A percentile compares a stretch with the other conserved stretches of the same genome.
These are phyloP conservation scores for Fomitopsis schrenkii DNA, from an alignment of 1,284 basidiomycete genomes.

Conservation along the genomic window DNA sequence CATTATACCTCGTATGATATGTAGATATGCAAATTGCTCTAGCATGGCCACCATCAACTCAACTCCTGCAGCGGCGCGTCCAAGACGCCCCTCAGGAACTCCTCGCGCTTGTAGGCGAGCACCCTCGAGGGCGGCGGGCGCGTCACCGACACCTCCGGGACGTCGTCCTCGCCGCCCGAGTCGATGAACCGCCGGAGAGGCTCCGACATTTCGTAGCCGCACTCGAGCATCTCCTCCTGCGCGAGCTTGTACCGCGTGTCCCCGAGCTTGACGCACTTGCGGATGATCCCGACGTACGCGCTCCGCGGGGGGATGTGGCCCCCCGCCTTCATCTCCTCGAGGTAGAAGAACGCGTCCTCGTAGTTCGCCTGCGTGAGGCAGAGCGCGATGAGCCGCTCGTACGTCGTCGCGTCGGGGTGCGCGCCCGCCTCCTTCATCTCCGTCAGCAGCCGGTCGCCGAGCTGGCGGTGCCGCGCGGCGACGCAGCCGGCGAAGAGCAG, in stretches of 20 bases:
- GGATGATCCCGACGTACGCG: conserved; percentile 62
- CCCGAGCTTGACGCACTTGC: conserved; percentile 49
- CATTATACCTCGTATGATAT: background rate
- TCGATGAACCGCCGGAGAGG: conserved; percentile 32
- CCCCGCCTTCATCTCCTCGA: conserved; percentile 80
- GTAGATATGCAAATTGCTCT: background rate
- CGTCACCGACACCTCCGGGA: background rate
- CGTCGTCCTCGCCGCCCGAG: conserved; percentile 21
- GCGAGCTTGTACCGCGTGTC: conserved; percentile 69
- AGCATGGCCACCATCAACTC: background rate
- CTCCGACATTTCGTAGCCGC: conserved; percentile 36
- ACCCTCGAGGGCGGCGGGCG: background rate
- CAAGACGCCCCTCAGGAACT: background rate
- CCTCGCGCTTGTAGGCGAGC: background rate
- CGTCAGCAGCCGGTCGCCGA: conserved; percentile 57
- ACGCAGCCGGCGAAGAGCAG: conserved; percentile 65
- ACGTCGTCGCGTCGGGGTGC: conserved; percentile 55
- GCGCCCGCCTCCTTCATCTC: conserved; percentile 58
- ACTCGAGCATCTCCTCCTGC: conserved; percentile 64
- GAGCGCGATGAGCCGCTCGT: conserved; percentile 62
- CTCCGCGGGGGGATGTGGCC: conserved; percentile 47
- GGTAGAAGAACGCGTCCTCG: conserved; percentile 84
- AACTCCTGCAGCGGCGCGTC: background rate
- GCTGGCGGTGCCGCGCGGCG: conserved; percentile 45
- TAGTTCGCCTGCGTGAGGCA: conserved; percentile 69